These are phyloP conservation scores for Apiospora arundinis DNA, from an alignment of 2,329 filamentous ascomycete species.

Conservation along the genomic window DNA sequence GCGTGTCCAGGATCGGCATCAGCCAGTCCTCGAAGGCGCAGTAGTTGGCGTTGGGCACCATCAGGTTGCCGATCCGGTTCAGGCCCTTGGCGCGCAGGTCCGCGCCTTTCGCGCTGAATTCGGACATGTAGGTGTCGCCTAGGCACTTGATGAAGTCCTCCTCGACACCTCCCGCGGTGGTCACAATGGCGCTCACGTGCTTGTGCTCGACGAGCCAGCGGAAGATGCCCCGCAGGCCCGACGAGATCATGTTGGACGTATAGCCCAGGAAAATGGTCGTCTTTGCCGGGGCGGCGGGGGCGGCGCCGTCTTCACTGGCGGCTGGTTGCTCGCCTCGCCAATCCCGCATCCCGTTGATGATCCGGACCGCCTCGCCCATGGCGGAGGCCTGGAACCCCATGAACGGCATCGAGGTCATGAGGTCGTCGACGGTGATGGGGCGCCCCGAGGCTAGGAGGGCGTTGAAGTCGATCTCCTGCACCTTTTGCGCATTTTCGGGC, in stretches of 20 bases:
- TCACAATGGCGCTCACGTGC: constrained; percentile 92
- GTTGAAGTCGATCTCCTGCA: constrained; percentile 93
- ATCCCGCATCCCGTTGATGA: constrained; percentile 92
- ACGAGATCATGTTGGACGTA: constrained; percentile 97
- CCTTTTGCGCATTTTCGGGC: constrained; percentile 77
- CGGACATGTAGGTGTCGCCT: constrained; percentile 89
- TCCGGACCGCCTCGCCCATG: constrained; percentile 79
- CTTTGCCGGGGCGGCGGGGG: constrained; percentile 17
- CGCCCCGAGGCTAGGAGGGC: constrained; percentile 65
- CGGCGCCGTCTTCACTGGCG: constrained; percentile 63
- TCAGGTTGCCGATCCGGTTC: constrained; percentile 93
- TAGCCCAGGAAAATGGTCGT: constrained; percentile 98
- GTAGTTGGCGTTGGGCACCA: constrained; percentile 97
- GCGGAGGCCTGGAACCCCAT: constrained; percentile 86
- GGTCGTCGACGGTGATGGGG: constrained; percentile 83
- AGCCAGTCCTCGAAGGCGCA: constrained; percentile 98
- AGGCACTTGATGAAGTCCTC: constrained; percentile 99
- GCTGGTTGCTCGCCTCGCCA: constrained; percentile 75
- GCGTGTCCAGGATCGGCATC: constrained; percentile 89
- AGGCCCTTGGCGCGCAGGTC: constrained; percentile 83
- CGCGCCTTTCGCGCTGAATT: constrained; percentile 79
- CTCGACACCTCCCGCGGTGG: constrained; percentile 93
- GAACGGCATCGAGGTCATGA: constrained; percentile 79
- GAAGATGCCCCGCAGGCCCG: constrained; percentile 87
- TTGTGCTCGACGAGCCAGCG: constrained; percentile 92